Base-by-base conservation (phyloP, 768 basidiomycete species). In the Trametes maxima region DNA sequence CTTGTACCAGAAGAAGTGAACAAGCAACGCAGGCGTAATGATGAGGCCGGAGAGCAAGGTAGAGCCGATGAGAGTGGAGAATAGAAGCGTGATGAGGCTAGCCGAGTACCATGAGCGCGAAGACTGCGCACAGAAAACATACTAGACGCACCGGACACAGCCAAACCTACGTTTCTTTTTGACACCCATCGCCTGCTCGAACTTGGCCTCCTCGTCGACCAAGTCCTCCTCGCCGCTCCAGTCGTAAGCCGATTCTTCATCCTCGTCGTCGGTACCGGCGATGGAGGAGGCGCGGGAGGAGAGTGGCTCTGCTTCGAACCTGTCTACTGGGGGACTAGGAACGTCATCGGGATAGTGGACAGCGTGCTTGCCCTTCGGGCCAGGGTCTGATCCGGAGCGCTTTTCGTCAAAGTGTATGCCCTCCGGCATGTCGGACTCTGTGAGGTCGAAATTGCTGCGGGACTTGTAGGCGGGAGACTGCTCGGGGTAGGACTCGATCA, bases 181-280 rank as follows among this genome's bases (percentile, higher is more conserved):
- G 5, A 76, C 70, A 24, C 88, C 87, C 77, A 88, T 85, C 61
- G 80, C 74, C 59, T 85, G 74, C 69, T 81, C 82, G 51, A 86
- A 89, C 68, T 85, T 86, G 45, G 84, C 83, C 63, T 88, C 87
- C 68, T 88, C 80, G 62, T 91, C 85, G 0, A 80, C 82, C 17
- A 93, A 76, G 68, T 92, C 89, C 56, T 90, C 90, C 64, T 92
- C 91, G 17, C 78, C 87, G 40, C 85, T 87, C 90, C 90, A 91
- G 69, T 92, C 86, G 60, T 86, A 90, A n/a, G 83, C 79, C 1
- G 80, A 74, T 0, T 82, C 80, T 12, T 82, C 82, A 21, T 88
- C 85, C 0, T 82, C 80, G 11, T 86, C 87, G 51, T 88, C 86
- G 3, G 82, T 83, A 42, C 74, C 79, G 28, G 75, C 79, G 16